Evolutionary conservation across 306 rosid genomes (phyloP).

Genomic region (Abrus pulchellus): DNA sequence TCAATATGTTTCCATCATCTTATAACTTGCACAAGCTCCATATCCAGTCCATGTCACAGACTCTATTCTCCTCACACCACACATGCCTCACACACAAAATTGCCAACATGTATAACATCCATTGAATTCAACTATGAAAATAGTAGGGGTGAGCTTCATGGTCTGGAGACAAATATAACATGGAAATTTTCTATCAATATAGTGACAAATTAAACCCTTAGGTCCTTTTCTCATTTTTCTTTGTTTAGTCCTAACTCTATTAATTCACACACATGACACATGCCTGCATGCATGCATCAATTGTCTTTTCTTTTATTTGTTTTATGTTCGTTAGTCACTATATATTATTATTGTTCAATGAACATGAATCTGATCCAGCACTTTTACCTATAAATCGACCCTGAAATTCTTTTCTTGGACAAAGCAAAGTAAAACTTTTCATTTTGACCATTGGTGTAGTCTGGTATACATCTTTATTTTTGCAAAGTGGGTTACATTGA

Average conservation of each 20-base stretch:
- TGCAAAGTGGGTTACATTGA: background rate
- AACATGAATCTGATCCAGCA: background rate
- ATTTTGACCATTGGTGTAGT: background rate
- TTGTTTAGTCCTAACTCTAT: background rate
- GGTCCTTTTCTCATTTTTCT: conserved; percentile 5
- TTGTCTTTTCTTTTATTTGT: background rate
- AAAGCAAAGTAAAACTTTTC: background rate
- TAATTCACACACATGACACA: conserved; percentile 27
- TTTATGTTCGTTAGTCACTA: background rate
- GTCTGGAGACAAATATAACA: conserved; percentile 36
- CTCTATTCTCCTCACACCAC: conserved; percentile 3
- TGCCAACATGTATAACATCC: conserved; percentile 40
- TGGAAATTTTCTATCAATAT: conserved; percentile 14
- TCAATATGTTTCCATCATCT: conserved; percentile 20
- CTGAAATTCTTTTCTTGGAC: background rate
- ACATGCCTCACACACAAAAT: conserved; percentile 47
- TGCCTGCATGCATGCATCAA: conserved; percentile 24
- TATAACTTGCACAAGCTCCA: conserved; percentile 21
- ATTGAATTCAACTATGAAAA: conserved; percentile 48
- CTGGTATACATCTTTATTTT: background rate
- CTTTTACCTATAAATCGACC: background rate
- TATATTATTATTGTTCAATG: background rate
- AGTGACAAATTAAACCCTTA: background rate
- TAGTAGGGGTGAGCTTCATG: conserved; percentile 11
- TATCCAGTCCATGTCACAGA: conserved; percentile 47